These are phyloP conservation scores for Cytidiella melzeri DNA, from an alignment of 768 basidiomycete species.

Conservation along the genomic window DNA sequence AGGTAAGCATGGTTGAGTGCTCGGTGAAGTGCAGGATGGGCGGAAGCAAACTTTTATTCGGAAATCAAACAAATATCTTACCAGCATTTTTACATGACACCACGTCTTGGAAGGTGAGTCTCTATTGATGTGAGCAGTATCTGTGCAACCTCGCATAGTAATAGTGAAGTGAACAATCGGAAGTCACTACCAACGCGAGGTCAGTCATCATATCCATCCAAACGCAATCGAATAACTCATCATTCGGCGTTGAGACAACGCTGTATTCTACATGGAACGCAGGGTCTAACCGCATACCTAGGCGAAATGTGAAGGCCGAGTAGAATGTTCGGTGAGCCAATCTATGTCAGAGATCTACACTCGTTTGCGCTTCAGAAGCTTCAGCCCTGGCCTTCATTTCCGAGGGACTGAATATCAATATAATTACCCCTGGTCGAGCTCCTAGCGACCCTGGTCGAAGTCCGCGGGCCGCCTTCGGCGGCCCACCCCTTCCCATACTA, in stretches of 20 bases:
- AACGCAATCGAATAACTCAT: not conserved
- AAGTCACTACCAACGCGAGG: not conserved
- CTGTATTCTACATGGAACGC: not conserved
- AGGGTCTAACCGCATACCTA: not conserved
- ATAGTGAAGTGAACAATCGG: not conserved
- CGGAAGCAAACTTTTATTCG: not conserved
- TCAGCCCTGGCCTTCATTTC: not conserved
- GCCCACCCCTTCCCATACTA: constrained; percentile 1
- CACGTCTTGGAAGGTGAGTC: too few species aligned
- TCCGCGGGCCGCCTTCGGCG: constrained; percentile 2
- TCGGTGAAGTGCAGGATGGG: too few species aligned
- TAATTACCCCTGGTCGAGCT: too few species aligned
- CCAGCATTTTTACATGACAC: not conserved
- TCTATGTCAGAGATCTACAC: not conserved
- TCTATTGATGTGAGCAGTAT: too few species aligned
- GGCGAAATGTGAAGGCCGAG: too few species aligned
- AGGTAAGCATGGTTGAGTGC: not conserved
- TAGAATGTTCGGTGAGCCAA: too few species aligned
- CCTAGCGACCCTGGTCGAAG: not conserved
- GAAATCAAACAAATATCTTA: too few species aligned
- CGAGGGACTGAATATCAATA: too few species aligned
- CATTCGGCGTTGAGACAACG: too few species aligned
- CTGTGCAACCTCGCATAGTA: too few species aligned
- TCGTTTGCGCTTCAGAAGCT: too few species aligned
- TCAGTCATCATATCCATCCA: not conserved